Percentiles rank a stretch among this genome's conserved stretches.
These are phyloP conservation scores for Auricularia sp. DNA, from an alignment of 768 basidiomycete genomes.

Conservation along the genomic window DNA sequence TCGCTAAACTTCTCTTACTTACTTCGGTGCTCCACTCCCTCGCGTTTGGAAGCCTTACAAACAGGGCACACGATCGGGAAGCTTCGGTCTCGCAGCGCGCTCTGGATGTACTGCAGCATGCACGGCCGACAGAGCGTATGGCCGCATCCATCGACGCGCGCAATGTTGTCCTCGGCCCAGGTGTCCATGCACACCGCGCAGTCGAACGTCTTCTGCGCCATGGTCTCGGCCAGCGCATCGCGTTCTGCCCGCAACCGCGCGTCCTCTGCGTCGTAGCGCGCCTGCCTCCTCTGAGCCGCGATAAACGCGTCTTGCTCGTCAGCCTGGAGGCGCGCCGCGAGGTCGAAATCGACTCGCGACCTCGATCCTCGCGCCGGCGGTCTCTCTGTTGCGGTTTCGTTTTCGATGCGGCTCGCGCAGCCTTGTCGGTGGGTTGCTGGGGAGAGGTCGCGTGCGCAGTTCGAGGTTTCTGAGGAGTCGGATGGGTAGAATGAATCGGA, in stretches of 20 bases:
- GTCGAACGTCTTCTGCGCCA: slow-evolving; percentile 29
- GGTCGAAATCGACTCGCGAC: slow-evolving; percentile 1
- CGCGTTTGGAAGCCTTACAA: slow-evolving; percentile 29
- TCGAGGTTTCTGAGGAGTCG: no score
- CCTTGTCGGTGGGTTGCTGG: no score
- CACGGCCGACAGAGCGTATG: slow-evolving; percentile 51
- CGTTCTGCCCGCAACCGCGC: slow-evolving; percentile 26
- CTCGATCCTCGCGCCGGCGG: neutral
- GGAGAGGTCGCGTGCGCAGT: no score
- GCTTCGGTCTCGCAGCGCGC: slow-evolving; percentile 40
- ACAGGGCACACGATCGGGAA: slow-evolving; percentile 56
- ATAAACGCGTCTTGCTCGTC: slow-evolving; percentile 11
- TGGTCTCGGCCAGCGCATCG: slow-evolving; percentile 17
- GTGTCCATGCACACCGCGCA: slow-evolving; percentile 52
- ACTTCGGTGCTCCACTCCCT: slow-evolving; percentile 24
- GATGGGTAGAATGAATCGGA: no score
- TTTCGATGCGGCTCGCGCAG: no score
- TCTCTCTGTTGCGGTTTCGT: no score
- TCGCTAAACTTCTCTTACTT: slow-evolving; percentile 13
- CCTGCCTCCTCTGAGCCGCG: slow-evolving; percentile 25
- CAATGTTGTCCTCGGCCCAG: slow-evolving; percentile 31
- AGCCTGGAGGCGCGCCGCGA: slow-evolving; percentile 1
- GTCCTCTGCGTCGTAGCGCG: slow-evolving; percentile 34
- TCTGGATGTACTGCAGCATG: slow-evolving; percentile 30
- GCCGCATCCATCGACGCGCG: slow-evolving; percentile 34